Evolutionary conservation across 2,329 filamentous ascomycete species (phyloP).

Genomic region (Cryoendolithus antarcticus): DNA sequence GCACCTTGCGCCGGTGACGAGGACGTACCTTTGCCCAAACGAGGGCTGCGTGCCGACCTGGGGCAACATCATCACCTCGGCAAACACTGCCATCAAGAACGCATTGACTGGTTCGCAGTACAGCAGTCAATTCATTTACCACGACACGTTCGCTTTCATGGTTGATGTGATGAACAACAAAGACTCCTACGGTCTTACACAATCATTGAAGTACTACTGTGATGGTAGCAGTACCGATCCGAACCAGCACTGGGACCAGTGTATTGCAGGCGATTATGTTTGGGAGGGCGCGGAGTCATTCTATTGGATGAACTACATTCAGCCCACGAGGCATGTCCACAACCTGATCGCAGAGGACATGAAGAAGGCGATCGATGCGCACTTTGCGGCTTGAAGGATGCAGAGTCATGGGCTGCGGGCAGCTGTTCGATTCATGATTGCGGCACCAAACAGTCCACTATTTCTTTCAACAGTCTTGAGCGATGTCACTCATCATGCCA

Average conservation of each 20-base stretch:
- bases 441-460: no score
- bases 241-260: conserved; percentile 9
- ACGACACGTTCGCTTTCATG: conserved; percentile 13
- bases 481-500: no score
- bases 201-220: conserved; percentile 9
- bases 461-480: no score
- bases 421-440: no score
- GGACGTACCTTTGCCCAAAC: conserved; percentile 10
- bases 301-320: conserved; percentile 14
- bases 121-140: conserved; percentile 12
- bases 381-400: conserved; percentile 7
- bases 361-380: conserved; percentile 11
- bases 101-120: conserved; percentile 7
- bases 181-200: conserved; percentile 8
- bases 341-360: conserved; percentile 12
- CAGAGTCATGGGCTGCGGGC: no score
- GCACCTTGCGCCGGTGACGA: conserved; percentile 11
- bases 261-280: conserved; percentile 7
- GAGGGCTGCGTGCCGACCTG: conserved; percentile 7
- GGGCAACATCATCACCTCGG: conserved; percentile 10
- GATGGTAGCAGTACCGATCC: conserved; percentile 8
- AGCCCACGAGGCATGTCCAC: conserved; percentile 12
- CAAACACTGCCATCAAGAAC: conserved; percentile 12
- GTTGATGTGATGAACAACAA: conserved; percentile 9
- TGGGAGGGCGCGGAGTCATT: conserved; percentile 10